phyloP scores from a whole-genome alignment of 768 basidiomycete genomes.

The Dentipellis fragilis region DNA sequence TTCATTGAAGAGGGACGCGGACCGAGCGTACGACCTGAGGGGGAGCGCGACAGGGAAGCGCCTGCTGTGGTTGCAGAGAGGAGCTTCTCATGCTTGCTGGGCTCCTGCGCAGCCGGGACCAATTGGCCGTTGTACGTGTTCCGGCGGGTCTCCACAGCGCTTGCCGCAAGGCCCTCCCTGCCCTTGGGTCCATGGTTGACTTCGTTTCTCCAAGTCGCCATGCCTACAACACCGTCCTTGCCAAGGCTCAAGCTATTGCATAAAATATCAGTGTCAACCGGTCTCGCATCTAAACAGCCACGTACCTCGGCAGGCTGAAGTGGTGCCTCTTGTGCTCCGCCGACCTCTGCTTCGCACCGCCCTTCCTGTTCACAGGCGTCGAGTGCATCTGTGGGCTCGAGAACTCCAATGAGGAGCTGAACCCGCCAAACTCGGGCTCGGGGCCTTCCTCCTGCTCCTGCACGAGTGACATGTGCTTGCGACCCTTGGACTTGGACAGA shows the following conservation, averaged over 20 bases:
- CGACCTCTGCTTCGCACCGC: slow-evolving; percentile 29
- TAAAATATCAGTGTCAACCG: slow-evolving; percentile 4
- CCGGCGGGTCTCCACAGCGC: slow-evolving; percentile 30
- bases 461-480: background rate
- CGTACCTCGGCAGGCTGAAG: slow-evolving; percentile 58
- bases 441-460: background rate
- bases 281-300: background rate
- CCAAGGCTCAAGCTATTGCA: slow-evolving; percentile 48
- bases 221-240: slow-evolving; percentile 43
- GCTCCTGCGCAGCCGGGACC: background rate
- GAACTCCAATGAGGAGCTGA: slow-evolving; percentile 26
- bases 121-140: slow-evolving; percentile 26
- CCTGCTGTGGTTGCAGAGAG: slow-evolving; percentile 18
- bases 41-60: background rate
- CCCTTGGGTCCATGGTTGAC: slow-evolving; percentile 38
- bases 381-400: slow-evolving; percentile 51
- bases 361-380: slow-evolving; percentile 33
- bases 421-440: slow-evolving; percentile 20
- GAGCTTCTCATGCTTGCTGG: background rate
- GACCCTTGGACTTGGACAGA: background rate
- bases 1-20: background rate
- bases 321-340: slow-evolving; percentile 52
- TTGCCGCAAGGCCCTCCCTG: slow-evolving; percentile 28
- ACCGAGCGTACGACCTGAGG: background rate
- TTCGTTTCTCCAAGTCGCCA: slow-evolving; percentile 45